Base-by-base conservation (phyloP, 1,139 yeast species). In the Citeromyces hawaiiensis region DNA sequence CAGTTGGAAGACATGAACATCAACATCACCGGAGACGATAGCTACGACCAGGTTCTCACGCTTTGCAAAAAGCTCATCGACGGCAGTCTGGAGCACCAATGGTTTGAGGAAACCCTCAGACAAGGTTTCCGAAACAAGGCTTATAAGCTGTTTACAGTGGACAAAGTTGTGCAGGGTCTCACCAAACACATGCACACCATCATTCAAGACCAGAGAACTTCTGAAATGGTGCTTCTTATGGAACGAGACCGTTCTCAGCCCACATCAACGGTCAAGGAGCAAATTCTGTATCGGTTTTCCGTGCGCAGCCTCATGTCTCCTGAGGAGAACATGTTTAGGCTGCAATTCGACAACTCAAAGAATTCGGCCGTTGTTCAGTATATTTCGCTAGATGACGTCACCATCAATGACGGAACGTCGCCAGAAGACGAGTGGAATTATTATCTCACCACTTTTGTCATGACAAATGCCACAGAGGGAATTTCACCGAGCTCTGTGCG, bases 391-490 rank as follows among this genome's bases (percentile, higher is more conserved):
- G 95, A 86, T 51, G 97, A 88, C 54, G 65, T 87, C 49, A 87
- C 97, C 0, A 69, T 87, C 49, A 79, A 79, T 48, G 91, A 85
- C 49, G 79, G 81, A 29, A 75, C 75, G 50, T 72, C 76, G 27
- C 74, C 76, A 3, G 91, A 83, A 50, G 94, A 85, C 46, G 74
- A 72, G 50, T 93, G 95, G 81, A 88, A 86, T 56, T 88, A 91
- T 59, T 91, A 93, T 54, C 72, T 91, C 40, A 91, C 97, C 0
- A 83, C 94, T 38, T 91, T 82, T 58, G 74, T 91, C 38, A 82
- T 91, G 85, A 82, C 95, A 5, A 94, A 86, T 51, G 97, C 98
- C 34, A 91, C 99, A 2, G 98, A 91, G 59, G 97, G 97, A 27
- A 83, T 93, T 17, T 79, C 88, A n/a, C 76, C 85, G n/a, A 76